These are phyloP conservation scores for Cutaneotrichosporon dermatis DNA, from an alignment of 1,284 basidiomycete species.

Conservation along the genomic window DNA sequence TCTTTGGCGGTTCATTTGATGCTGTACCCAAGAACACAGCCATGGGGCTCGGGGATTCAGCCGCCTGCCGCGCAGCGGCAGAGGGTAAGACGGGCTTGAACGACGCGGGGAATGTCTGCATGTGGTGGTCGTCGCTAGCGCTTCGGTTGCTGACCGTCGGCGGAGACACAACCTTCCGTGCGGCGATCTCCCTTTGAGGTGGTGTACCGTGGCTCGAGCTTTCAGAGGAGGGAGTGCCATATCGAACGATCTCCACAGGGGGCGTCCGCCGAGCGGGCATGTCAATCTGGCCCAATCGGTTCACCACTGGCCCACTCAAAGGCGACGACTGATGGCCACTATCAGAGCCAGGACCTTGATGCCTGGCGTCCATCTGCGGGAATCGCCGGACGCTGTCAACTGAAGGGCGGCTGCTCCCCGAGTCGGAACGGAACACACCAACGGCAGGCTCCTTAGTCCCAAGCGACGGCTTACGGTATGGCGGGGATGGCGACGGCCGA, in stretches of 20 bases:
- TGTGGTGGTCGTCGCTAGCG: conserved; percentile 2
- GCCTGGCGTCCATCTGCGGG: not conserved
- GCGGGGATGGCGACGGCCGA: not conserved
- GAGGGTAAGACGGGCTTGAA: not conserved
- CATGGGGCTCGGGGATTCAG: not conserved
- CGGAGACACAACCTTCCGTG: not conserved
- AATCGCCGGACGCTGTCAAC: not conserved
- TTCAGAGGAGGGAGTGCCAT: not conserved
- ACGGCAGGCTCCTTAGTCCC: not conserved
- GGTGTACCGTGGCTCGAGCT: not conserved
- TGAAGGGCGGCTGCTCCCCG: not conserved
- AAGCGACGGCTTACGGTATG: not conserved
- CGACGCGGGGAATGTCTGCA: not conserved
- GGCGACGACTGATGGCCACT: conserved; percentile 1
- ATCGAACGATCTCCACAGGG: not conserved
- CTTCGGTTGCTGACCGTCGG: not conserved
- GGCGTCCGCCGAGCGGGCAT: not conserved
- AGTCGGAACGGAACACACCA: not conserved
- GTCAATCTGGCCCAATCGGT: not conserved
- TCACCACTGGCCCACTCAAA: not conserved
- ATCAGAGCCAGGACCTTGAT: not conserved
- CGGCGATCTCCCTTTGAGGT: not conserved
- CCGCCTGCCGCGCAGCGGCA: not conserved
- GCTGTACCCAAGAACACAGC: not conserved
- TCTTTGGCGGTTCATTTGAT: not conserved